Evolutionary conservation across 805 yeast genomes (phyloP), one percentile per base, ranked within the genome.

Genomic region (Schwanniomyces polymorphus): DNA sequence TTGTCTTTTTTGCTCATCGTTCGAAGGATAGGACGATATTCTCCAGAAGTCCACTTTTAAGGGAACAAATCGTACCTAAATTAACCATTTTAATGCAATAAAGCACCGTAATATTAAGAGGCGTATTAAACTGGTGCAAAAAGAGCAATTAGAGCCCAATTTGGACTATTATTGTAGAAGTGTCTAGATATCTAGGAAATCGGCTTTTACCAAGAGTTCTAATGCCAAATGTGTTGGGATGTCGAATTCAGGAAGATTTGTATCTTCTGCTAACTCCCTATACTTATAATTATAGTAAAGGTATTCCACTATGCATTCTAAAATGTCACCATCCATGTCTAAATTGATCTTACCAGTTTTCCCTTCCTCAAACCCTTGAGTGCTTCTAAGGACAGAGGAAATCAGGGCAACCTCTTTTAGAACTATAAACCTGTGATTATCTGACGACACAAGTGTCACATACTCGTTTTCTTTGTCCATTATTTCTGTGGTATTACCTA

Each of bases 181-280:
- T 6, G 9, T 5, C 9, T 31, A 31, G 16, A 83, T 84, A 56
- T 88, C 92, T 56, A 90, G 68, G 62, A 81, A 92, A 62, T 94
- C 99, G 1, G 98, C 97, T 23, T 96, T 97, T 31, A 94, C 92
- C 39, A 94, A 67, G 54, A 92, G 70, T 61, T 94, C 98, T 51
- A 92, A 71, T 0, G 98, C 97, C 81, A 92, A 79, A 55, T 90
- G 97, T 0, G 97, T 91, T 1, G 98, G 97, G 2, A 94, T 82
- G 31, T 87, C 86, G 65, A 94, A 94, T 46, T 88, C 94, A 0
- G 97, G 96, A 6, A 87, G 80, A 42, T 80, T 84, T 4, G 79
- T 81, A 6, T 61, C 54, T 28, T 72, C 78, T 0, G 75, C 78
- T 42, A 63, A 67, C 42, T 80, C 82, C 51, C 76, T 80, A 61